Percentiles rank a stretch among this genome's conserved stretches.
Evolutionary conservation across 2,329 filamentous ascomycete genomes (phyloP).

Genomic region (Sarocladium kiliense): DNA sequence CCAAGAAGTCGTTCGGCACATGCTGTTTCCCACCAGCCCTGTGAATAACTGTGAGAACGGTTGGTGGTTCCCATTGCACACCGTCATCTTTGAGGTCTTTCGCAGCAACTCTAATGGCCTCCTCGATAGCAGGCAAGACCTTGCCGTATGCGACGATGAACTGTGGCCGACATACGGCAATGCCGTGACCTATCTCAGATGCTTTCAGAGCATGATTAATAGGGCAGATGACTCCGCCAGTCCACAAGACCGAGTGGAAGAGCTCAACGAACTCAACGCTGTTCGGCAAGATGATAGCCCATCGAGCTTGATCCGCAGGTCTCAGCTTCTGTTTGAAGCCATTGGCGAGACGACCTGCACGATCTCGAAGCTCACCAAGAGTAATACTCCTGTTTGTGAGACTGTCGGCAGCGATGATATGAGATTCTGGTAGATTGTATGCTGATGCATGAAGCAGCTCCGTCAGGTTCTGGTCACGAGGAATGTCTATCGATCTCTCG

Average conservation of each 20-base stretch:
- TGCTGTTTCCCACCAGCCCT: constrained; percentile 17
- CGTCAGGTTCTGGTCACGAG: constrained; percentile 35
- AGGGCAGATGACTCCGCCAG: constrained; percentile 31
- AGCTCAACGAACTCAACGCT: constrained; percentile 39
- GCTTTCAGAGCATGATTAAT: constrained; percentile 34
- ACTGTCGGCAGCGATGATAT: constrained; percentile 36
- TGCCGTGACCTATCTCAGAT: constrained; percentile 33
- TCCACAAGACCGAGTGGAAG: constrained; percentile 36
- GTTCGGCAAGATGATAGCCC: constrained; percentile 39
- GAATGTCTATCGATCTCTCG: constrained; percentile 24
- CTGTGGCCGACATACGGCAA: constrained; percentile 35
- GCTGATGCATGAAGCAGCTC: constrained; percentile 35
- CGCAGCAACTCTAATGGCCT: constrained; percentile 27
- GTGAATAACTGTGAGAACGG: constrained; percentile 28
- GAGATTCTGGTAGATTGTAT: constrained; percentile 31
- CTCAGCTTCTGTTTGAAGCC: constrained; percentile 27
- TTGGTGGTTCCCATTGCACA: constrained; percentile 27
- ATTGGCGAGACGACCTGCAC: constrained; percentile 34
- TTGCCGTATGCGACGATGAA: constrained; percentile 34
- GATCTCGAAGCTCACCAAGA: constrained; percentile 34
- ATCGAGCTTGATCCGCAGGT: constrained; percentile 30
- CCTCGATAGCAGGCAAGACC: constrained; percentile 20
- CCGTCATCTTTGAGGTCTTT: constrained; percentile 19
- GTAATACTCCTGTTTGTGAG: constrained; percentile 40
- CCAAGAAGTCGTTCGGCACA: constrained; percentile 28